Evolutionary conservation across 306 rosid genomes (phyloP), one percentile per base, ranked within the genome.

Genomic region (Vigna mungo): DNA sequence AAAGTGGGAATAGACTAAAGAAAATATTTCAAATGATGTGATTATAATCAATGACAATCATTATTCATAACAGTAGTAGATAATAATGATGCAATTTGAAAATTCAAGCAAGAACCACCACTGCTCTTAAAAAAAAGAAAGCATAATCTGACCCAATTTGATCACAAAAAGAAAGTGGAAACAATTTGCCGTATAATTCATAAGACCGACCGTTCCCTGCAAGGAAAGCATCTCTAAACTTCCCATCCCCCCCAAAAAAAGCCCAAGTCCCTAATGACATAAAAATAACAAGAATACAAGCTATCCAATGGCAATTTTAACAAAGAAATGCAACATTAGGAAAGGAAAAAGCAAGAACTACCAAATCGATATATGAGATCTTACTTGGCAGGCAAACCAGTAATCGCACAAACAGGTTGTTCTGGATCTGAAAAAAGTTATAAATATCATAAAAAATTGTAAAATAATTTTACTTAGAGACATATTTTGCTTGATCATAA

Each of bases 341-440:
- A 71, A 51, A 32, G 13, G 55, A 52, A 49, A 10, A 44, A 11
- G 23, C 37, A 68, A 46, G 75, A 77, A 78, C 76, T 58, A 65
- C 63, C 75, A 71, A 43, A 78, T 48, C 46, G 58, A 69, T 39
- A 65, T 76, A 67, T 56, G 77, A 77, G 86, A 36, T 74, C 98
- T 89, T 90, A 95, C 99, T 84, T 89, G 74, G 99, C 96, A 75
- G 97, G 97, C 89, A 92, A 92, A 77, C 99, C 97, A 71, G 96
- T 92, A 77, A 90, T 83, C 20, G 86, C 85, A 76, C 97, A 95
- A 59, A 89, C 91, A 78, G 92, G 85, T 81, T 90, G 88, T 78
- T 90, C 90, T 18, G 96, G 98, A 87, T 90, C 97, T 90, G 93
- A 56, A 63, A 63, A 84, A 86, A 84, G 37, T 9, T 15, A 75